phyloP scores from a whole-genome alignment of 1,284 basidiomycete genomes.

The Cutaneotrichosporon sp. region DNA sequence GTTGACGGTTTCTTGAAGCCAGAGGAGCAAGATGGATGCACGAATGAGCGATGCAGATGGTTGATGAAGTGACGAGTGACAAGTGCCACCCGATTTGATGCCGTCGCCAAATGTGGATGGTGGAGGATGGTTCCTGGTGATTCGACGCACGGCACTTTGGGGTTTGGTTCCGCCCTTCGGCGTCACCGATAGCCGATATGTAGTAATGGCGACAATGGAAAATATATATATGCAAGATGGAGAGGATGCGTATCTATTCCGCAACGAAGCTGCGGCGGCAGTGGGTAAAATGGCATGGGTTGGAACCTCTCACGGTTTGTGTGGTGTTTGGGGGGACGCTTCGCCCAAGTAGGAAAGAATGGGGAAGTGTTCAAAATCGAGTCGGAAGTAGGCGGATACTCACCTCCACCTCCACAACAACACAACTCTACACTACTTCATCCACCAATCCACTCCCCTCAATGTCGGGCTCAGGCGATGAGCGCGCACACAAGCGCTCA shows the following conservation, averaged over 20 bases:
- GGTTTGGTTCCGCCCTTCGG: neutral
- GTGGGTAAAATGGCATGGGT: no score
- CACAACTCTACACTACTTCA: neutral
- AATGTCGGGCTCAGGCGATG: constrained; percentile 3
- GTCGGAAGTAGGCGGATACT: neutral
- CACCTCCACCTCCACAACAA: neutral
- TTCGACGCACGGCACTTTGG: no score
- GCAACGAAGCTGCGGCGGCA: neutral
- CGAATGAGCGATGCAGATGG: neutral
- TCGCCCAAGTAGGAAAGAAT: neutral
- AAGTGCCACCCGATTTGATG: no score
- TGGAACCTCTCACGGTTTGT: neutral
- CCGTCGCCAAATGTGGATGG: neutral
- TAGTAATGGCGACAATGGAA: no score
- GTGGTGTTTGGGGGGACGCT: neutral
- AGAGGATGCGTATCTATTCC: no score
- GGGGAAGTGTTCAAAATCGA: neutral
- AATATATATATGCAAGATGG: no score
- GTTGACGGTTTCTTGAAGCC: neutral
- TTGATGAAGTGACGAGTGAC: neutral
- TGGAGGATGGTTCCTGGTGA: neutral
- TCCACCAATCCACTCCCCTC: neutral
- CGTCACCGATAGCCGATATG: no score
- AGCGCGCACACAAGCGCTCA: constrained; percentile 1
- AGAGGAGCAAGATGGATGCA: neutral